A percentile compares a stretch with the other conserved stretches of the same genome.
These are phyloP conservation scores for Fulvia fulva DNA, from an alignment of 2,329 filamentous ascomycete species.

Conservation along the genomic window DNA sequence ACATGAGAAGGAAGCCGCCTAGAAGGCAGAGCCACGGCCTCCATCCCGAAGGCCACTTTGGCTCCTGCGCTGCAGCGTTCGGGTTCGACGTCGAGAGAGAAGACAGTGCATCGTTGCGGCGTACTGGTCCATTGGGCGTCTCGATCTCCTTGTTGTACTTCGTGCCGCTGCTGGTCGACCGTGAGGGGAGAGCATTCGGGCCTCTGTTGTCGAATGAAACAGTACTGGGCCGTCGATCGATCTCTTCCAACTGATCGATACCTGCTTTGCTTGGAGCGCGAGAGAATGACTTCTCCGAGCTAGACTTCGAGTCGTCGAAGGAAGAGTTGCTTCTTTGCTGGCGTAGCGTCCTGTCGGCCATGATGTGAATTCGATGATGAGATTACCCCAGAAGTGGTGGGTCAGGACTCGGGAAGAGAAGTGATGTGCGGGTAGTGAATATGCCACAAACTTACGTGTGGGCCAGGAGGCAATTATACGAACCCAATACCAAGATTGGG, in stretches of 20 bases:
- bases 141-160: constrained; percentile 11
- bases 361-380: constrained; percentile 1
- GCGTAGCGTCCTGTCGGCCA: constrained; percentile 8
- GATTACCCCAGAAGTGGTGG: background rate
- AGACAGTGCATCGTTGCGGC: constrained; percentile 11
- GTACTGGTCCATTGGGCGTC: constrained; percentile 16
- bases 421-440: background rate
- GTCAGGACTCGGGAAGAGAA: background rate
- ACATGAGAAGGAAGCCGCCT: constrained; percentile 50
- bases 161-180: background rate
- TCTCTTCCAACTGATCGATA: constrained; percentile 5
- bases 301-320: constrained; percentile 14
- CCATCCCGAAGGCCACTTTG: constrained; percentile 44
- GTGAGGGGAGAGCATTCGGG: background rate
- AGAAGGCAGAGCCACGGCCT: constrained; percentile 43
- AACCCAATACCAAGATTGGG: constrained; percentile 1
- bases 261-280: constrained; percentile 15
- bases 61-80: constrained; percentile 24
- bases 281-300: constrained; percentile 19
- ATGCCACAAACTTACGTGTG: constrained; percentile 10
- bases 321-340: constrained; percentile 10
- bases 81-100: constrained; percentile 7
- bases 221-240: background rate
- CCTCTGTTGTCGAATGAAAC: constrained; percentile 14
- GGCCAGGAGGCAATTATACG: constrained; percentile 11